Evolutionary conservation across 2,329 filamentous ascomycete species (phyloP).

Genomic region (Trichoderma gracile): DNA sequence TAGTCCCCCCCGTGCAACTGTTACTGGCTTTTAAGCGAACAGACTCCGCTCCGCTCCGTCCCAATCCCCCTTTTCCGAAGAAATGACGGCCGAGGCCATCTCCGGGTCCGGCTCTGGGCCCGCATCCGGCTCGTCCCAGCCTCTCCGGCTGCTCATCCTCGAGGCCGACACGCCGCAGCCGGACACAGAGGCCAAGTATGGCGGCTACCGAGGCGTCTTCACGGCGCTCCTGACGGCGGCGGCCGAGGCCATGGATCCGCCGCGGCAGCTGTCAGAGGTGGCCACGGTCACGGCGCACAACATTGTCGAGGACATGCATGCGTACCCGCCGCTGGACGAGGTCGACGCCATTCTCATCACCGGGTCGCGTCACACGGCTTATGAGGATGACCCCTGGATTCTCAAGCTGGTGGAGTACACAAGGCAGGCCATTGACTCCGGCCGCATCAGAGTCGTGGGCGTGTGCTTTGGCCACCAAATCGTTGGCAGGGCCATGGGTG

Average conservation of each 20-base stretch:
- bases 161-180: conserved; percentile 81
- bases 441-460: conserved; percentile 62
- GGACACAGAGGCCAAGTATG: conserved; percentile 63
- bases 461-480: conserved; percentile 54
- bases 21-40: background rate
- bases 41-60: conserved; percentile 9
- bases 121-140: conserved; percentile 36
- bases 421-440: conserved; percentile 36
- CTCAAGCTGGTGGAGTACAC: conserved; percentile 45
- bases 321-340: conserved; percentile 71
- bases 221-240: conserved; percentile 57
- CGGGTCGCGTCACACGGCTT: conserved; percentile 63
- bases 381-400: conserved; percentile 48
- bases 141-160: conserved; percentile 79
- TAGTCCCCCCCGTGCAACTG: background rate
- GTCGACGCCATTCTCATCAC: conserved; percentile 83
- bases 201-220: conserved; percentile 73
- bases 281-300: conserved; percentile 68
- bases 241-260: conserved; percentile 48
- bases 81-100: conserved; percentile 22
- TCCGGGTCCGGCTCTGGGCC: conserved; percentile 22
- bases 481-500: conserved; percentile 45
- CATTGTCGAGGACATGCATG: conserved; percentile 63
- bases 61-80: background rate
- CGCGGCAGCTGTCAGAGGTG: conserved; percentile 44